Evolutionary conservation across 805 yeast species (phyloP), one percentile per base, ranked within the genome.

Genomic region (Saccharomycopsis malanga): DNA sequence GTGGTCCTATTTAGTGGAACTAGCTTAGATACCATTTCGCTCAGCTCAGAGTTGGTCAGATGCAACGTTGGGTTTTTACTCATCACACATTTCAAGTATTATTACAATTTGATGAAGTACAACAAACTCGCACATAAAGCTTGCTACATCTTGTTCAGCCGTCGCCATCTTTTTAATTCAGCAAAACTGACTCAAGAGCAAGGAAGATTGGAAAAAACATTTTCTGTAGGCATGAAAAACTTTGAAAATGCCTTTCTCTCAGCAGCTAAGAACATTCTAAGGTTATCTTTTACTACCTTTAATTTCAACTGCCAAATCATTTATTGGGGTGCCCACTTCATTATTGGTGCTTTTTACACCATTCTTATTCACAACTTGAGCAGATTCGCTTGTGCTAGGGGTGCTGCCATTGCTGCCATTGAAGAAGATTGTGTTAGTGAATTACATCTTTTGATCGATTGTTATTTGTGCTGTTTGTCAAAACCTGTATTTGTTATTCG

Each of bases 281-380:
- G 27, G 15, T 22, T 30, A 12, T 29, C 34, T 4, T 9, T 29
- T 15, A 27, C 22, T 23, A 22, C 38, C 23, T 32, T 37, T 2
- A 27, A 30, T 29, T 7, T 10, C 36, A 32, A 12, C 22, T 37
- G 27, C 23, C 40, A 37, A 20, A 22, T 39, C n/a, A 29, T 50
- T 14, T 46, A 42, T 23, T 46, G 44, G 42, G 37, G 45, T 15
- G 25, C 22, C 18, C 30, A 39, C 29, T 50, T 29, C 18, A 39
- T 50, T 24, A 6, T 37, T n/a, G 44, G 42, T 14, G 53, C 53
- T 14, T 46, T 42, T 43, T 50, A 38, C 29, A n/a, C 44, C 6
- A 34, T 50, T 17, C 41, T 50, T 21, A 42, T 42, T 23, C 39
- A 46, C n/a, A 40, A 15, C 2, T 14, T 22, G 10, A 39, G 43